Evolutionary conservation across 1,284 basidiomycete species (phyloP).

Genomic region (Sporisorium graminicola): DNA sequence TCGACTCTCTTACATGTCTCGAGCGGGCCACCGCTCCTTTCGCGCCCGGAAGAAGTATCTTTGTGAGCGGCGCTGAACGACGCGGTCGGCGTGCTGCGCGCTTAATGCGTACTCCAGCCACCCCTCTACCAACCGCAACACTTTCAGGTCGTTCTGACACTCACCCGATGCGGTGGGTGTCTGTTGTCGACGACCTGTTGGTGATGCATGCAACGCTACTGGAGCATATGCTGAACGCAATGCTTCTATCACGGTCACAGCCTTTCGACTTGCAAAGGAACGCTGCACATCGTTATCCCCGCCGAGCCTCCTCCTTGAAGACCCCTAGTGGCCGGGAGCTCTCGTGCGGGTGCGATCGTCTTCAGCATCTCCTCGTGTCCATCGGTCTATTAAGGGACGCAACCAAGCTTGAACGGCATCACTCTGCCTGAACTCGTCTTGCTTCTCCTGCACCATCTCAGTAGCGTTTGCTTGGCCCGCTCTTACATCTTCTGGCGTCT

Average conservation of each 20-base stretch:
- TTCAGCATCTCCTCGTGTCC: background rate
- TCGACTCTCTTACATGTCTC: constrained; percentile 7
- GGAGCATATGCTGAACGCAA: constrained; percentile 12
- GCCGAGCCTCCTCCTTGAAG: background rate
- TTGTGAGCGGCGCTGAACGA: background rate
- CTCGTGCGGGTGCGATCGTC: background rate
- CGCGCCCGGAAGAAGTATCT: constrained; percentile 1
- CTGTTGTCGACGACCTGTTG: constrained; percentile 1
- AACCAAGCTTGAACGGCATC: constrained; percentile 4
- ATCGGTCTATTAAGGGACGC: background rate
- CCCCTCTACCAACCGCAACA: constrained; percentile 6
- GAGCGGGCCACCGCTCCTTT: constrained; percentile 40
- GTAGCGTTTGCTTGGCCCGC: constrained; percentile 29
- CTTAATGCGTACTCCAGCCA: constrained; percentile 18
- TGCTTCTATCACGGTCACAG: constrained; percentile 10
- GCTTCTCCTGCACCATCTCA: background rate
- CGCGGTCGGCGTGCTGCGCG: constrained; percentile 12
- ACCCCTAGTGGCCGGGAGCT: background rate
- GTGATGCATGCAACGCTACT: constrained; percentile 19
- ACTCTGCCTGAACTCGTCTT: constrained; percentile 4
- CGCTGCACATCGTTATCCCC: constrained; percentile 1
- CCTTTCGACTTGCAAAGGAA: background rate
- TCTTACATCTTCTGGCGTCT: constrained; percentile 14
- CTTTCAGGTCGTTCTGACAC: constrained; percentile 1
- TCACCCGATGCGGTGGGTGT: background rate